Base-by-base conservation (phyloP, 495 filamentous ascomycete genomes). In the Pseudoneurospora amorphoporcata region DNA sequence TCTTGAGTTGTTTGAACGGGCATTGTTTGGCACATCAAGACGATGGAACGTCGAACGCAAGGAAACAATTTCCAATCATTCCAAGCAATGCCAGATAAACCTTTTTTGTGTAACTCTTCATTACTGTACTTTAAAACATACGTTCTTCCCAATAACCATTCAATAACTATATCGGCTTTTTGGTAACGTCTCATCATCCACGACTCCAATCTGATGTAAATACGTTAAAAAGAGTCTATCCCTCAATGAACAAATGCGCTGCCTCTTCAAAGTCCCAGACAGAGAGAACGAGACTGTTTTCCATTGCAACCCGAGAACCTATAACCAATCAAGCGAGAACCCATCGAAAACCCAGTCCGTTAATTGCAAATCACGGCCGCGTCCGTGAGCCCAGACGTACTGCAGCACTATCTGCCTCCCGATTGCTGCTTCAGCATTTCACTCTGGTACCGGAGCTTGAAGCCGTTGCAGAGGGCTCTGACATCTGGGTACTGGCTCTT, bases 401-500 rank as follows among this genome's bases (percentile, higher is more conserved):
- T 40, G 4, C 41, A 39, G 12, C 35, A 69, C 73, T 68, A 82
- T 43, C 82, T 79, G 32, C 81, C 79, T 41, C 76, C 75, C 71
- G 75, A 73, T 73, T 85, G 83, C 75, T 81, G 72, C 73, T 80
- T 85, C 61, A 77, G 76, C 76, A 84, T 81, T 77, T 87, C 86
- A 68, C 79, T 85, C 74, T 83, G 80, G 76, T 84, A 84, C n/a
- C 83, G 81, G 53, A 88, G 77, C 80, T 88, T 88, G 79, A 88
- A 88, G 40, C 87, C 95, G 85, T 99, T 99, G 84, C 93, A 97
- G 69, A 99, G 85, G 29, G 94, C 92, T 75, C 90, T 86, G 92
- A 98, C 96, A 77, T 98, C 94, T 6, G 95, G 95, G 78, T 98
- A 99, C 39, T 89, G 87, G 76, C 91, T 91, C 76, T 90, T 91